Evolutionary conservation across 345 rosid species (phyloP).

Genomic region (Fremontodendron californicum): DNA sequence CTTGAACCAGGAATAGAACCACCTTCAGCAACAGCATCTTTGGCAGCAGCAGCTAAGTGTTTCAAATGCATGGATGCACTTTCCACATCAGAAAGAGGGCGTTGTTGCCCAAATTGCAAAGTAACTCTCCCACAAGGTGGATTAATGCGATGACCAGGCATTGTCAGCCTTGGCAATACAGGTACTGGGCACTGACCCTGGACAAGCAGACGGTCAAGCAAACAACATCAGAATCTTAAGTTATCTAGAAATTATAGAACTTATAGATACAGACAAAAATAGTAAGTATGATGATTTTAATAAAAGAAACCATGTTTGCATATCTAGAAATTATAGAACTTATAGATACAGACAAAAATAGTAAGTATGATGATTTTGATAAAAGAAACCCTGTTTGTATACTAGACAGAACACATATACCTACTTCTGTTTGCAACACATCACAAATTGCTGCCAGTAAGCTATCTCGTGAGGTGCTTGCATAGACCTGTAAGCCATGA

Average conservation of each 20-base stretch:
- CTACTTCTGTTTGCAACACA: conserved; percentile 91
- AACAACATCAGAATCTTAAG: conserved; percentile 5
- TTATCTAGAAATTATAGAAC: neutral
- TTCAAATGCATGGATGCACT: conserved; percentile 78
- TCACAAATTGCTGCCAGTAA: conserved; percentile 97
- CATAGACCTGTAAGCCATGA: conserved; percentile 58
- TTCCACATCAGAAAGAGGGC: conserved; percentile 61
- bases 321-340: neutral
- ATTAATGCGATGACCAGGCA: conserved; percentile 99
- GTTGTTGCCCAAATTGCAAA: conserved; percentile 49
- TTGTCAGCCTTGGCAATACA: conserved; percentile 87
- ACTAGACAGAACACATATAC: conserved; percentile 38
- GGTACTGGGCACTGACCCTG: conserved; percentile 88
- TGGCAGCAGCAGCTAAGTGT: conserved; percentile 94
- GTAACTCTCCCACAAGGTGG: conserved; percentile 96
- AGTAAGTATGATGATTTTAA: neutral
- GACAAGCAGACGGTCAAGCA: conserved; percentile 24
- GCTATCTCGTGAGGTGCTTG: conserved; percentile 95
- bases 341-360: neutral
- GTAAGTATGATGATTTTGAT: neutral
- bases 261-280: neutral
- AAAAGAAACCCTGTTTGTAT: conserved; percentile 13
- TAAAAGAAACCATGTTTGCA: no score
- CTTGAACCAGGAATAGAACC: conserved; percentile 94
- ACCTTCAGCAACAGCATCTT: conserved; percentile 98